Evolutionary conservation across 2,329 filamentous ascomycete species (phyloP), one percentile per base, ranked within the genome.

Genomic region (Didymella arachidicola): DNA sequence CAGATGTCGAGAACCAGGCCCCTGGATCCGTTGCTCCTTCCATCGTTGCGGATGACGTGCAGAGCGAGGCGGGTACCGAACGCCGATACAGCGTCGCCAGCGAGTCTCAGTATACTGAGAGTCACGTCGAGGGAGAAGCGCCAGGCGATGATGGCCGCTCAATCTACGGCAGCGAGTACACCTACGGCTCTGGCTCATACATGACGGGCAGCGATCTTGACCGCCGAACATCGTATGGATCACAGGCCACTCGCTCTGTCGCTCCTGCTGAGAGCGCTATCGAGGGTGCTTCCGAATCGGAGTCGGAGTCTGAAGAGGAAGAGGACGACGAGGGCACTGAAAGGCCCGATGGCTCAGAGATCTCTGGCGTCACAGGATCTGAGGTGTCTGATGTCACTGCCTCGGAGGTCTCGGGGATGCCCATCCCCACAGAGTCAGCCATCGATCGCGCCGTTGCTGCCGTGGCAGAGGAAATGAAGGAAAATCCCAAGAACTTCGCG

Each of bases 111-210:
- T 76, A 77, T 53, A 66, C 69, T 14, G 73, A 70, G 41, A 74
- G 72, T 53, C 71, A 74, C 49, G 66, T 62, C 8, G 75, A 76
- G 5, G 74, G 72, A 27, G 72, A 75, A 54, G 73, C 67, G 7
- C 75, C 77, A 36, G 70, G 75, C 53, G 36, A 53, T 5, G 73
- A 76, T 38, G 71, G 69, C n/a, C 75, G 77, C 18, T 77, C 71
- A 14, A 78, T 77, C 67, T 80, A 76, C 60, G 79, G 72, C 27
- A 80, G 77, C 55, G 79, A 82, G 47, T 76, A 79, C 63, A 80
- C 79, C 0, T 81, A 80, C 59, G 80, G 73, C 7, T 81, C 79
- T n/a, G 80, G 80, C n/a, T 78, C 77, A 2, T 82, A 82, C 70
- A 76, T 82, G 72, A 81, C 79, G 1, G 80, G 80, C 51, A 81